phyloP scores from a whole-genome alignment of 192 early-diverging fungal genomes.

The Coemansia sp. region DNA sequence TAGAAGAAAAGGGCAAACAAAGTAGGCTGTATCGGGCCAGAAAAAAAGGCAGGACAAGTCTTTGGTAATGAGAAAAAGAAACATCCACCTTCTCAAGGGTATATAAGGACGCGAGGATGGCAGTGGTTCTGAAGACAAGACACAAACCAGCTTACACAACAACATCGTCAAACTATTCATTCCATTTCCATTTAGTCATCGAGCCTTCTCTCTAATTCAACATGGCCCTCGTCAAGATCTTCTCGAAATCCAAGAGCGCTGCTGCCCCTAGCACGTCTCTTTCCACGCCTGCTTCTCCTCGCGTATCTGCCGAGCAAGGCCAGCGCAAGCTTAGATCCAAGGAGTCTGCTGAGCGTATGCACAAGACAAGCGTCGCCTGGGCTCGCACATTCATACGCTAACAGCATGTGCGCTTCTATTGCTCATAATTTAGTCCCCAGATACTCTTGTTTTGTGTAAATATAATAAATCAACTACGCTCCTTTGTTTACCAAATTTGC shows the following conservation, averaged over 20 bases:
- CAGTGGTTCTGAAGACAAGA: too few relatives aligned
- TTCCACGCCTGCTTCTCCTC: slow-evolving; percentile 7
- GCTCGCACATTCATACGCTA: slow-evolving; percentile 13
- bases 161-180: too few relatives aligned
- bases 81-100: not conserved
- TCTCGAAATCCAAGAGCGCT: slow-evolving; percentile 7
- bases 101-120: not conserved
- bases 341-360: slow-evolving; percentile 8
- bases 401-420: not conserved
- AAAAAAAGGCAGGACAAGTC: too few relatives aligned
- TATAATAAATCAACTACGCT: not conserved
- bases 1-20: too few relatives aligned
- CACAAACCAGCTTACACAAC: too few relatives aligned
- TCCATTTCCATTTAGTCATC: too few relatives aligned
- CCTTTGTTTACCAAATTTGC: too few relatives aligned
- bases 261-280: not conserved
- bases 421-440: too few relatives aligned
- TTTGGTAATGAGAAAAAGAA: not conserved
- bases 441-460: not conserved
- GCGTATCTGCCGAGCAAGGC: not conserved
- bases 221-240: slow-evolving; percentile 19
- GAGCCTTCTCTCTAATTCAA: too few relatives aligned
- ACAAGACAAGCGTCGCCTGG: slow-evolving; percentile 7
- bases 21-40: too few relatives aligned
- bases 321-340: slow-evolving; percentile 2